Evolutionary conservation across 331 rosid genomes (phyloP).

Genomic region (Saraca asoca): DNA sequence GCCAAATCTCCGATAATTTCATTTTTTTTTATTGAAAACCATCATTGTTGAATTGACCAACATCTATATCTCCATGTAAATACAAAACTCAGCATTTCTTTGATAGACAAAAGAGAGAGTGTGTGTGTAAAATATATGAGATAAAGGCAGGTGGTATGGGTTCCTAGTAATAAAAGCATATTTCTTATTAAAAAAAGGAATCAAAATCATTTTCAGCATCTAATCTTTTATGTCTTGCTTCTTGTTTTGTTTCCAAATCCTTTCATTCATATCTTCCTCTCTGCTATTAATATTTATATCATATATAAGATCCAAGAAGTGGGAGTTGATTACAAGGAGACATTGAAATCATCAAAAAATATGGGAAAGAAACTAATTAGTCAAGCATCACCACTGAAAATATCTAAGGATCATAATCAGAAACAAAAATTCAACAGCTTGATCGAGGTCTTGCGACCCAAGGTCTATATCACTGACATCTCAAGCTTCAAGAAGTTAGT

Average conservation of each 20-base stretch:
- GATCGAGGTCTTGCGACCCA: constrained; percentile 54
- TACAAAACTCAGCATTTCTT: constrained; percentile 45
- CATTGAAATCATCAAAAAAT: constrained; percentile 26
- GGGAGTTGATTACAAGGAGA: constrained; percentile 43
- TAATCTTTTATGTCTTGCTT: constrained; percentile 17
- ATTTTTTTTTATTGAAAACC: constrained; percentile 8
- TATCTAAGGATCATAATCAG: constrained; percentile 43
- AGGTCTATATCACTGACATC: constrained; percentile 58
- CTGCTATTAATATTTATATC: constrained; percentile 35
- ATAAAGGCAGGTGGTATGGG: background rate
- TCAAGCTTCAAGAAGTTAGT: constrained; percentile 60
- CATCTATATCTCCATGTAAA: constrained; percentile 39
- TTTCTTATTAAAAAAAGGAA: constrained; percentile 16
- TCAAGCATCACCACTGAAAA: constrained; percentile 41
- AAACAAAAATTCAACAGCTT: constrained; percentile 39
- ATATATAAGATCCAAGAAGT: constrained; percentile 36
- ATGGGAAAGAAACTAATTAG: constrained; percentile 54
- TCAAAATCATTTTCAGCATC: constrained; percentile 40
- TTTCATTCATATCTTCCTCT: constrained; percentile 30
- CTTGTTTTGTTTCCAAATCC: constrained; percentile 30
- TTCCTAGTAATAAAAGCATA: constrained; percentile 15
- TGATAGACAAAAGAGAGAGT: constrained; percentile 1
- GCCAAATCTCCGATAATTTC: background rate
- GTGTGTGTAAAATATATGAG: background rate
- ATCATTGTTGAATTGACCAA: constrained; percentile 44